Percentiles rank a stretch among this genome's conserved stretches.
Conservation (phyloP, 441 rosid species). For the Euphorbia celastroides region DNA sequence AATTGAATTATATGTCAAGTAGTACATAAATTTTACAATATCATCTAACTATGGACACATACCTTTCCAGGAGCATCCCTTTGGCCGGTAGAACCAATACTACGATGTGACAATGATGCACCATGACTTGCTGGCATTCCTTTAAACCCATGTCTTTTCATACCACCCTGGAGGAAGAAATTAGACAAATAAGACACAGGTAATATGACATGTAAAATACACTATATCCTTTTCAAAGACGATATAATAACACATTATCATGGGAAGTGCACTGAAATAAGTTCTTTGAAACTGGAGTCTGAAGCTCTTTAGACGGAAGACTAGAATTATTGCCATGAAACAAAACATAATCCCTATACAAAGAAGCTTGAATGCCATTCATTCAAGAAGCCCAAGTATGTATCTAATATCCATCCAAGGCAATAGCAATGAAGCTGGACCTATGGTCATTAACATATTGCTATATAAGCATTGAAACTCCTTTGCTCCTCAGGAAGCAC, state of each 20-base stretch:
- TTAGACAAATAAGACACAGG: slow-evolving; percentile 3
- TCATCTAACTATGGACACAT: slow-evolving; percentile 22
- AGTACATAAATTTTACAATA: neutral
- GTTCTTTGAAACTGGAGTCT: neutral
- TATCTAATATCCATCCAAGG: neutral
- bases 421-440: neutral
- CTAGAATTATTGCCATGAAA: slow-evolving; percentile 2
- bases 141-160: slow-evolving; percentile 61
- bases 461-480: neutral
- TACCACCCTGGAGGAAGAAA: slow-evolving; percentile 55
- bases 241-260: slow-evolving; percentile 2
- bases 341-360: neutral
- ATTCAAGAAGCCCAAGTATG: neutral
- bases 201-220: neutral
- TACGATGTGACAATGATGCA: slow-evolving; percentile 72
- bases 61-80: slow-evolving; percentile 97
- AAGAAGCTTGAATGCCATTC: neutral
- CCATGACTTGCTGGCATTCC: slow-evolving; percentile 89
- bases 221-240: slow-evolving; percentile 3
- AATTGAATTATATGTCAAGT: neutral
- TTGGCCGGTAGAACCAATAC: slow-evolving; percentile 92
- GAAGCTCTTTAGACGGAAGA: neutral
- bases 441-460: neutral
- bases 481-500: neutral
- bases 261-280: neutral